Conservation (phyloP, 2,329 filamentous ascomycete genomes). For the Claviceps citrina region DNA sequence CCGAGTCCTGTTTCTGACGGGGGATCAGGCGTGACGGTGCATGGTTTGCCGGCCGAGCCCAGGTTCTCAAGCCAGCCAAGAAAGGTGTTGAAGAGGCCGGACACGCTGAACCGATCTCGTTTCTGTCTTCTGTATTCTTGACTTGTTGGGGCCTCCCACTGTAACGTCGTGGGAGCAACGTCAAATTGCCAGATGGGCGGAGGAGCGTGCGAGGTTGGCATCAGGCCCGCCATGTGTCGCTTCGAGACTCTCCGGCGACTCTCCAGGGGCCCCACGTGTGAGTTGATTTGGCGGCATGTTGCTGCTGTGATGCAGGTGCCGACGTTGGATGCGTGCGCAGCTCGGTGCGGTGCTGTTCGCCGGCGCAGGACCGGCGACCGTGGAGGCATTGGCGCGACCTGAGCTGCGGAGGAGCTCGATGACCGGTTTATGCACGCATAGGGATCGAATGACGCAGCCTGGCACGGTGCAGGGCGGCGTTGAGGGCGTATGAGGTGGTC, state of each 20-base stretch:
- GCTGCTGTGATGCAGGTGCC: conserved; percentile 15
- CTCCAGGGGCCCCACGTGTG: conserved; percentile 39
- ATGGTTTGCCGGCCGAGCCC: conserved; percentile 9
- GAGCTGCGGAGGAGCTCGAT: not conserved
- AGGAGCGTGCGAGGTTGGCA: conserved; percentile 22
- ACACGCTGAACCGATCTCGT: conserved; percentile 9
- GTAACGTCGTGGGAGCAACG: conserved; percentile 30
- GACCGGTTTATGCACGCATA: not conserved
- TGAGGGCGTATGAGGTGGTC: not conserved
- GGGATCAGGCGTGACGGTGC: conserved; percentile 5
- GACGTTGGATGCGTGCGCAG: conserved; percentile 8
- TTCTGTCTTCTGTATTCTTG: conserved; percentile 14
- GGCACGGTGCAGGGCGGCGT: not conserved
- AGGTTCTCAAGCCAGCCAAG: conserved; percentile 16
- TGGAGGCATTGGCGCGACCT: conserved; percentile 15
- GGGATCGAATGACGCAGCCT: not conserved
- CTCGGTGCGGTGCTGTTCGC: conserved; percentile 11
- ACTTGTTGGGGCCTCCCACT: conserved; percentile 34
- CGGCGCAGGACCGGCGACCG: conserved; percentile 15
- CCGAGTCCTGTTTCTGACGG: not conserved
- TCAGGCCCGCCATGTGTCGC: conserved; percentile 37
- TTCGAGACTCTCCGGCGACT: conserved; percentile 36
- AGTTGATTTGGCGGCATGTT: conserved; percentile 20
- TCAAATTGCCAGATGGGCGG: conserved; percentile 32
- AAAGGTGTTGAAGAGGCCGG: conserved; percentile 13